Evolutionary conservation across 2,329 filamentous ascomycete species (phyloP).

Genomic region (Claviceps pazoutovae): DNA sequence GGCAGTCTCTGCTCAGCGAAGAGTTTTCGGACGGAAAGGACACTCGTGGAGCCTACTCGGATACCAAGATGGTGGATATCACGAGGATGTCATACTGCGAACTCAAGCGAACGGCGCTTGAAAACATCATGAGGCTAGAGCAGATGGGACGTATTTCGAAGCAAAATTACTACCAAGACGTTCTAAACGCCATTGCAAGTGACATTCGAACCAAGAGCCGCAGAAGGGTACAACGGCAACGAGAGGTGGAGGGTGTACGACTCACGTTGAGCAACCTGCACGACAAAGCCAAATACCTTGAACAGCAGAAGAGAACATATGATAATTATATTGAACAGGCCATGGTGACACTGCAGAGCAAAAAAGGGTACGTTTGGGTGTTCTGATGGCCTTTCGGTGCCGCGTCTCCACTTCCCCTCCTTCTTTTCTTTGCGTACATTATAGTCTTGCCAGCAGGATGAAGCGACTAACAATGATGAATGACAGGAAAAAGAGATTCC

Average conservation of each 20-base stretch:
- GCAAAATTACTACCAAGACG: constrained; percentile 88
- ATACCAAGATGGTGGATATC: constrained; percentile 76
- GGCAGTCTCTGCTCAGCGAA: constrained; percentile 67
- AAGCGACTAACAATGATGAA: background rate
- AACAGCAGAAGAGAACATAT: constrained; percentile 92
- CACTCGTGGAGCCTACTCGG: constrained; percentile 77
- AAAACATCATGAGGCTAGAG: constrained; percentile 87
- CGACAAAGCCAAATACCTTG: constrained; percentile 81
- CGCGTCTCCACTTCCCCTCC: background rate
- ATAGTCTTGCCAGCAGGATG: background rate
- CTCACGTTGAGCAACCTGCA: constrained; percentile 62
- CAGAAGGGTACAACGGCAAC: constrained; percentile 76
- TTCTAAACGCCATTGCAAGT: constrained; percentile 92
- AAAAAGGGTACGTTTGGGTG: constrained; percentile 62
- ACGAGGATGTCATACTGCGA: constrained; percentile 82
- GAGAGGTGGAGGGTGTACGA: constrained; percentile 74
- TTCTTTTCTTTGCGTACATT: background rate
- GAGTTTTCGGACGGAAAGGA: constrained; percentile 57
- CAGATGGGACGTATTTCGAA: constrained; percentile 75
- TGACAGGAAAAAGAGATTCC: constrained; percentile 70
- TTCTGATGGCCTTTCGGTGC: too few relatives aligned
- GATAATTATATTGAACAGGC: constrained; percentile 99
- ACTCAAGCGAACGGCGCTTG: constrained; percentile 80
- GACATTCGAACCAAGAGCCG: constrained; percentile 97
- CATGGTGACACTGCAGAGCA: constrained; percentile 92